Evolutionary conservation across 768 basidiomycete species (phyloP), one percentile per base, ranked within the genome.

Genomic region (Lepiota venenata): DNA sequence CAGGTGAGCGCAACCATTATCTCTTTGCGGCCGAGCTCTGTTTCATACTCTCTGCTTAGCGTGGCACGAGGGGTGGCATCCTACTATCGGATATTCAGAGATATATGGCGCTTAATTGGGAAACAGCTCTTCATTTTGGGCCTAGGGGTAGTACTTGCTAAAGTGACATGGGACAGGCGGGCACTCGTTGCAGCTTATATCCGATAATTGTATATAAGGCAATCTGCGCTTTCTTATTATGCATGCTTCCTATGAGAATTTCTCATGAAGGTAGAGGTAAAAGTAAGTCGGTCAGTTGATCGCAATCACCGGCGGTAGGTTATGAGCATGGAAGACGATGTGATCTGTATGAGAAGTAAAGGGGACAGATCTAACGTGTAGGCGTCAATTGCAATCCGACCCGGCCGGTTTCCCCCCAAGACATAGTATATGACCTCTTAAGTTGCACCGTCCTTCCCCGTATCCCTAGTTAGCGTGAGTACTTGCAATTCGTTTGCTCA

Each of bases 161-260:
- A 66, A 57, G 37, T 68, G 16, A 57, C 62, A 9, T 74, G 69
- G 69, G 63, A 65, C 43, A 60, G 69, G 41, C 57, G 59, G 46
- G 63, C 56, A 10, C 42, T 61, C 22, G 61, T 69, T 27, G 54
- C 60, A 47, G 40, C 41, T 45, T 50, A 52, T 18, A 45, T 61
- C 25, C 62, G 51, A 25, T 55, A 40, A 47, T 21, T 47, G 32
- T 32, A 32, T 32, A 32, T 32, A 11, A 32, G 10, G 32, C 32
- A 32, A 32, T 8, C 9, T 2, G 8, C 10, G 32, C 32, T 44
- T 48, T 20, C 20, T 48, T 48, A 55, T 21, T 48, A 18, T 48
- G 37, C 21, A 55, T 42, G 47, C 47, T 25, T 45, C 41, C 14
- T 7, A 44, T 3, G 32, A 20, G 16, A 25, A 14, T 45, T 38